These are phyloP conservation scores for Rhizophagus sp. DNA, from an alignment of 192 early-diverging fungal genomes.

Conservation along the genomic window DNA sequence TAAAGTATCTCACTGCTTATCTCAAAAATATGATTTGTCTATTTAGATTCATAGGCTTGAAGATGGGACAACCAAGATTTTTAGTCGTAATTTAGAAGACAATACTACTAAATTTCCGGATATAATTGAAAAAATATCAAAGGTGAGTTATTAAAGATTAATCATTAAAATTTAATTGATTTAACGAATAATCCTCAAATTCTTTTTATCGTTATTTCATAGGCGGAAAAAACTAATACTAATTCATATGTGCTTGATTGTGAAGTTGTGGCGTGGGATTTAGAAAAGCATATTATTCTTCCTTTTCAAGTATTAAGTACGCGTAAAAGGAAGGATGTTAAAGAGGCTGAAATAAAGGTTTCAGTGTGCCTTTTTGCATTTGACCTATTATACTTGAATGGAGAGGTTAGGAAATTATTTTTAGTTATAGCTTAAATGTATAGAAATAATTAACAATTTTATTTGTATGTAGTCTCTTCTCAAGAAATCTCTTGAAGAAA, in stretches of 20 bases:
- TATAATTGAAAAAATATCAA: constrained; percentile 74
- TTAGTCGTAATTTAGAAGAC: constrained; percentile 95
- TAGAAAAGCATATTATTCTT: constrained; percentile 78
- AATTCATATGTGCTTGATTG: constrained; percentile 95
- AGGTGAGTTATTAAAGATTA: constrained; percentile 49
- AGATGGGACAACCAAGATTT: constrained; percentile 78
- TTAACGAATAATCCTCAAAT: not conserved
- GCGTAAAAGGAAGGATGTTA: constrained; percentile 93
- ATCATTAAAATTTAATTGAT: not conserved
- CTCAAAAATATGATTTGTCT: not conserved
- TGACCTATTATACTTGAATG: constrained; percentile 94
- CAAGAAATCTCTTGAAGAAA: constrained; percentile 67
- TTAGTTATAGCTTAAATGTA: not conserved
- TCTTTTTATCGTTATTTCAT: not conserved
- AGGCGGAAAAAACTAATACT: constrained; percentile 61
- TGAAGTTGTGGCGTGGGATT: constrained; percentile 99
- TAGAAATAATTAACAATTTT: not conserved
- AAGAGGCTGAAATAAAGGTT: constrained; percentile 89
- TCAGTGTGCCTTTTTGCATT: constrained; percentile 97
- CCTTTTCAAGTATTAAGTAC: constrained; percentile 98
- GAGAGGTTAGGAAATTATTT: constrained; percentile 55
- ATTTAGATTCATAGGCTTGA: constrained; percentile 80
- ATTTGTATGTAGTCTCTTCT: constrained; percentile 64
- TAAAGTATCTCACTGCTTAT: not conserved
- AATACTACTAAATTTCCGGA: constrained; percentile 93